These are phyloP conservation scores for Cryptococcus amylolentus DNA, from an alignment of 1,284 basidiomycete genomes.

Conservation along the genomic window DNA sequence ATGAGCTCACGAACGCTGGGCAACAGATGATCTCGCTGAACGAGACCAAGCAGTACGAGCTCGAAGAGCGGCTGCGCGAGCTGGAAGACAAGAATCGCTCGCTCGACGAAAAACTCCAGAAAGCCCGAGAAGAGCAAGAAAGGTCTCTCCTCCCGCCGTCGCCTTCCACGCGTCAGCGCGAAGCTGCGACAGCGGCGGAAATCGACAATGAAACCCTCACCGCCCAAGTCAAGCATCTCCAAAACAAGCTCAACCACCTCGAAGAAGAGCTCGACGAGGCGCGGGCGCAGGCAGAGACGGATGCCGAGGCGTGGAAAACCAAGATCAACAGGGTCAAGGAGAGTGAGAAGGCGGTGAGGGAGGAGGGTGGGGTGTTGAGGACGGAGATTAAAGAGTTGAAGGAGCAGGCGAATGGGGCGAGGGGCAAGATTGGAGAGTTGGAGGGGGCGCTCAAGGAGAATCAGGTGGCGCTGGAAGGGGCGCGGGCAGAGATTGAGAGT, in stretches of 20 bases:
- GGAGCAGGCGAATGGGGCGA: conserved; percentile 62
- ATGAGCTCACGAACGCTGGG: conserved; percentile 44
- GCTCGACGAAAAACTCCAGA: conserved; percentile 33
- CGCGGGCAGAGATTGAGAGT: conserved; percentile 84
- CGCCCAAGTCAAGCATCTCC: conserved; percentile 81
- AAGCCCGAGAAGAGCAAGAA: conserved; percentile 27
- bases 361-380: conserved; percentile 62
- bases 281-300: conserved; percentile 65
- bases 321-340: conserved; percentile 70
- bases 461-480: conserved; percentile 80
- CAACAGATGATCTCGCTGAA: conserved; percentile 89
- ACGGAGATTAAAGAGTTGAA: conserved; percentile 61
- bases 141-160: conserved; percentile 13
- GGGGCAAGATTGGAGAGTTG: conserved; percentile 69
- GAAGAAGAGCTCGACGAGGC: conserved; percentile 85
- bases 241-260: conserved; percentile 67
- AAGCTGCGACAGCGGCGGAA: conserved; percentile 63
- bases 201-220: conserved; percentile 90
- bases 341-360: conserved; percentile 66
- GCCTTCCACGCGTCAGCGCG: conserved; percentile 34
- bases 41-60: conserved; percentile 73
- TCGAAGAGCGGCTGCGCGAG: conserved; percentile 64
- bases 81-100: conserved; percentile 55
- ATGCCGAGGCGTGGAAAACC: conserved; percentile 64
- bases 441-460: conserved; percentile 85